phyloP scores from a whole-genome alignment of 208 protist genomes.

The Leishmania guyanensis region DNA sequence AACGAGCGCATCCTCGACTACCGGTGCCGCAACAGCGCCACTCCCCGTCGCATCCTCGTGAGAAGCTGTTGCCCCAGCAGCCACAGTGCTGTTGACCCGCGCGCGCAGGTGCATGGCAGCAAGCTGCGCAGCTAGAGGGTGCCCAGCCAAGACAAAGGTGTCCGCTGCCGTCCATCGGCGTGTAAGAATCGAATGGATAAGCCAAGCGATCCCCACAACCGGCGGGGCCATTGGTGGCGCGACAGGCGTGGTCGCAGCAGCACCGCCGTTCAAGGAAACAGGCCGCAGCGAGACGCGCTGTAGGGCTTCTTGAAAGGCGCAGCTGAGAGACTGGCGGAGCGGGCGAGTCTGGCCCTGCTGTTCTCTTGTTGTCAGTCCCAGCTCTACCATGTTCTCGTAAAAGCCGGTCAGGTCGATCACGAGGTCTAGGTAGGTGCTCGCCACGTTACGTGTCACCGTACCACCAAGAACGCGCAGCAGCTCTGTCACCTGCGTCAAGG shows the following conservation, averaged over 20 bases:
- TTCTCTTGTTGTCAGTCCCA: constrained; percentile 5
- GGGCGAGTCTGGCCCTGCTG: constrained; percentile 6
- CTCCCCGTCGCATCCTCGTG: not conserved
- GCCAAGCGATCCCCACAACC: constrained; percentile 59
- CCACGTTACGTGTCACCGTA: constrained; percentile 48
- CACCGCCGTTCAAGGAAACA: not conserved
- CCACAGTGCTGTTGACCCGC: not conserved
- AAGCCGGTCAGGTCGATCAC: constrained; percentile 58
- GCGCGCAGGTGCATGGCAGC: not conserved
- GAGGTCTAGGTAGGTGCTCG: constrained; percentile 43
- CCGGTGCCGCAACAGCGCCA: not conserved
- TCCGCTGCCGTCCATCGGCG: constrained; percentile 31
- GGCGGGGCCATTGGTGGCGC: constrained; percentile 10
- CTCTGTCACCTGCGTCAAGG: constrained; percentile 48
- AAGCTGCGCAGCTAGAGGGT: constrained; percentile 21
- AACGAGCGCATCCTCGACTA: not conserved
- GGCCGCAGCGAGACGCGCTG: constrained; percentile 28
- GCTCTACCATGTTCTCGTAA: constrained; percentile 24
- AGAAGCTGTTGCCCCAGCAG: not conserved
- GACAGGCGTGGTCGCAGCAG: not conserved
- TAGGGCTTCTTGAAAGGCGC: constrained; percentile 41
- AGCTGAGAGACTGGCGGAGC: constrained; percentile 38
- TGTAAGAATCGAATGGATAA: constrained; percentile 63
- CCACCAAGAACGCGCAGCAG: constrained; percentile 71
- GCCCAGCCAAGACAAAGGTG: constrained; percentile 31